These are phyloP conservation scores for Crotalaria pallida DNA, from an alignment of 306 rosid species.

Conservation along the genomic window DNA sequence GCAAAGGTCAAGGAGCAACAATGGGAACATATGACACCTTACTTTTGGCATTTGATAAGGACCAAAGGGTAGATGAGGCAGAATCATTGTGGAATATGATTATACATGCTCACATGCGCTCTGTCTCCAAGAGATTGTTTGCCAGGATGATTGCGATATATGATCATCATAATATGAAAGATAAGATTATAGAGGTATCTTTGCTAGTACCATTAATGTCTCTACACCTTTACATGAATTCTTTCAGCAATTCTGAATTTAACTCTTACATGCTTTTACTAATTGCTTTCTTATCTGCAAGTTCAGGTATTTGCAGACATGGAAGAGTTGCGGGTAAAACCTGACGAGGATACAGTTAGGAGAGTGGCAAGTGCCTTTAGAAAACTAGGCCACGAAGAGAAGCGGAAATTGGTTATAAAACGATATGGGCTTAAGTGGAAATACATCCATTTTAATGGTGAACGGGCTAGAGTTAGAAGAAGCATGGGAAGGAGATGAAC, in stretches of 20 bases:
- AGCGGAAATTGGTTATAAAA: conserved; percentile 45
- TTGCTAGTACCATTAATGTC: neutral
- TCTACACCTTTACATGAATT: neutral
- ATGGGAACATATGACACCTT: conserved; percentile 90
- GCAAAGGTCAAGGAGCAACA: conserved; percentile 94
- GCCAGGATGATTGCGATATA: conserved; percentile 83
- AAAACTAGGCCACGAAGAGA: conserved; percentile 63
- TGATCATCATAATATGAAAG: conserved; percentile 61
- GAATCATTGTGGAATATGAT: conserved; percentile 97
- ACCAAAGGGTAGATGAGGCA: conserved; percentile 82
- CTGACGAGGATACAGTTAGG: conserved; percentile 82
- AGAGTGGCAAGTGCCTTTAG: conserved; percentile 60
- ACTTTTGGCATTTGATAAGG: conserved; percentile 83
- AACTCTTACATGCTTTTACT: neutral
- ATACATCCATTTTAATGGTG: conserved; percentile 76
- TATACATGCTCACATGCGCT: conserved; percentile 61
- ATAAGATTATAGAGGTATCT: conserved; percentile 65
- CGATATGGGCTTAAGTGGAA: conserved; percentile 74
- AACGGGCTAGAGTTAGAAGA: conserved; percentile 67
- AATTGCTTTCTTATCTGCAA: neutral
- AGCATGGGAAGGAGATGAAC: conserved; percentile 32
- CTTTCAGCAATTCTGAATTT: neutral
- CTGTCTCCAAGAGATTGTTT: conserved; percentile 70
- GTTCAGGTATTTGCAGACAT: conserved; percentile 82
- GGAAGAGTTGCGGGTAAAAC: conserved; percentile 79